Base-by-base conservation (phyloP, 148 eudicot species). In the Cornus suecica region DNA sequence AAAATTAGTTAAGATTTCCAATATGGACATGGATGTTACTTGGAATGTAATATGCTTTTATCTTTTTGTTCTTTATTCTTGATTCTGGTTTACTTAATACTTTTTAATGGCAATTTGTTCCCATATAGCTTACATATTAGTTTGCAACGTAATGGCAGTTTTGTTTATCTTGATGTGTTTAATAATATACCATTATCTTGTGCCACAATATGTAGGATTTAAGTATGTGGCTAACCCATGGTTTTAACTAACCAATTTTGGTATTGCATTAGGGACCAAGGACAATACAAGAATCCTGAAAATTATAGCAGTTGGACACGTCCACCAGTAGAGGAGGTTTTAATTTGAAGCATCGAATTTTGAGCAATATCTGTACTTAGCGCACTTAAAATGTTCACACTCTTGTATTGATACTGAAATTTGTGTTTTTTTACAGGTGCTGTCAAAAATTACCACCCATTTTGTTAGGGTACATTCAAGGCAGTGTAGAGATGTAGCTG, bases 271-370 rank as follows among this genome's bases (percentile, higher is more conserved):
- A 93, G 97, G 90, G 99, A 94, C 70, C 93, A 94, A 75, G 90
- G 80, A 28, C 84, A 88, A 45, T 94, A 90, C 83, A 94, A 88
- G 82, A 83, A 92, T 48, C 90, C 85, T 25, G 74, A 74, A 60
- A 77, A 68, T 66, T 72, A 69, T 60, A 77, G 73, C 71, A 85
- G 81, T 62, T 94, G 99, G 99, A 85, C 70, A 76, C 90, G 96
- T 52, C 99, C 97, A 61, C 92, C 97, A 61, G 83, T 94, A 80
- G 99, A 94, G 86, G 86, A 94, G 97, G 99, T 90, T 81, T 29
- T 48, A 27, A n/a, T 10, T 65, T 28, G 58, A 52, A 20, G 76
- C 69, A 41, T 69, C 42, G 62, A 74, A 30, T 64, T 72, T 77
- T 71, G 29, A 60, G 51, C 62, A 60, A 48, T 69, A 42, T 32